Percentiles rank a stretch among this genome's conserved stretches.
phyloP scores from a whole-genome alignment of 805 yeast species.

The Metschnikowia drakensbergensis region DNA sequence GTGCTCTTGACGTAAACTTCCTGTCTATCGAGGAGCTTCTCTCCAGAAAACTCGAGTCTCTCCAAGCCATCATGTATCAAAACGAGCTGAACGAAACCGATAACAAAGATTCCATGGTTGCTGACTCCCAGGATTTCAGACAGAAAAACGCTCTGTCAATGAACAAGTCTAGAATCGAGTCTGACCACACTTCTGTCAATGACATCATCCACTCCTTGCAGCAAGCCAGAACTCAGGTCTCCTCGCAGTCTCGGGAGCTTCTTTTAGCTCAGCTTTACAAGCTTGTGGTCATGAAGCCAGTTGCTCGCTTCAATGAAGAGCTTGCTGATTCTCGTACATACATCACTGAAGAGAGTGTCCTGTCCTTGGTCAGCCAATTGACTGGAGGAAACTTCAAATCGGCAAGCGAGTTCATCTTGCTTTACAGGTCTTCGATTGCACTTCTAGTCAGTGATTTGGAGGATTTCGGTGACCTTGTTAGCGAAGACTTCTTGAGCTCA shows the following conservation, averaged over 20 bases:
- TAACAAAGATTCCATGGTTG: slow-evolving; percentile 20
- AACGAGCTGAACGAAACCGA: slow-evolving; percentile 16
- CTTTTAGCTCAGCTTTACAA: slow-evolving; percentile 49
- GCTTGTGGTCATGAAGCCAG: slow-evolving; percentile 42
- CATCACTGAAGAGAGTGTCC: slow-evolving; percentile 35
- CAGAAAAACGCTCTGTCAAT: slow-evolving; percentile 29
- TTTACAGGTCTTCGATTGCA: slow-evolving; percentile 39
- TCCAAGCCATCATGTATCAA: slow-evolving; percentile 22
- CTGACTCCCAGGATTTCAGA: slow-evolving; percentile 19
- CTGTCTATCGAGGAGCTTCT: slow-evolving; percentile 34
- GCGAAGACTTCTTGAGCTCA: slow-evolving; percentile 27
- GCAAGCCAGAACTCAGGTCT: slow-evolving; percentile 41
- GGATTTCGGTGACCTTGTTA: slow-evolving; percentile 41
- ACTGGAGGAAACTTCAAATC: slow-evolving; percentile 32
- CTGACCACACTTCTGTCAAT: slow-evolving; percentile 35
- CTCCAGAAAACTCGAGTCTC: slow-evolving; percentile 27
- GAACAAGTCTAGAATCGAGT: slow-evolving; percentile 34
- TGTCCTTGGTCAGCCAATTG: slow-evolving; percentile 33
- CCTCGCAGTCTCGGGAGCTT: slow-evolving; percentile 45
- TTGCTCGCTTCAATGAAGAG: slow-evolving; percentile 34
- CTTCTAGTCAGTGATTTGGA: slow-evolving; percentile 48
- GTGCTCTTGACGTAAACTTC: slow-evolving; percentile 32
- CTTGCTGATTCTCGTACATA: slow-evolving; percentile 28
- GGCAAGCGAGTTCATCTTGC: slow-evolving; percentile 38
- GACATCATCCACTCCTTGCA: slow-evolving; percentile 45